Base-by-base conservation (phyloP, 2,329 filamentous ascomycete species). In the Paecilomyces dactylethromorphus region DNA sequence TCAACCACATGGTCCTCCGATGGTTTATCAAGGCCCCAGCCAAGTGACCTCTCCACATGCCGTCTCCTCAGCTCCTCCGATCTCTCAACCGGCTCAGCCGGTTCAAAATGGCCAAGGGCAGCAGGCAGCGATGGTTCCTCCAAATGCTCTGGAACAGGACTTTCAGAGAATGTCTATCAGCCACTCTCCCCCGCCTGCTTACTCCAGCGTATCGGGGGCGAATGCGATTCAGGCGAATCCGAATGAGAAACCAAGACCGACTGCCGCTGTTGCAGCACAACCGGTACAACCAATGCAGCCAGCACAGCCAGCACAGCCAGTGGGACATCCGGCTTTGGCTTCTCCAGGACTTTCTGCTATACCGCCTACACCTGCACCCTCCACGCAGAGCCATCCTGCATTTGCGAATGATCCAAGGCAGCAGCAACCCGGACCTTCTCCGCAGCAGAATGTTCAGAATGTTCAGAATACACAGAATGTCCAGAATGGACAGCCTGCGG, bases 151-250 rank as follows among this genome's bases (percentile, higher is more conserved):
- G 35, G 90, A 95, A 68, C 88, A 92, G 66, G 92, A 96, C 65
- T 89, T 96, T 71, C 87, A 91, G 65, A 86, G 91, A 18, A 83
- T 96, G 82, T 86, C 91, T 65, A 82, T 91, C 65, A 83, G 87
- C 31, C 89, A 91, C 22, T 92, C 91, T 57, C 92, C 93, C 13
- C 94, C 94, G 21, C 94, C 94, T n/a, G 93, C 94, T 5, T 99
- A 99, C 74, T 94, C 91, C 10, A 94, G 88, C 67, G 84, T 96
- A 31, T 73, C 80, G 31, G 78, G 79, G 13, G 71, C 76, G 1
- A 72, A 73, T 32, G 70, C 79, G 68, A 80, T 73, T 67, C 86
- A 75, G 59, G 74, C 76, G 11, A 94, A 92, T 73, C 88, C 91
- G 0, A 86, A 85, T 63, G 92, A 97, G 70, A 97, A 97, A 71